phyloP scores from a whole-genome alignment of 2,329 filamentous ascomycete species.

The Colletotrichum sp. region DNA sequence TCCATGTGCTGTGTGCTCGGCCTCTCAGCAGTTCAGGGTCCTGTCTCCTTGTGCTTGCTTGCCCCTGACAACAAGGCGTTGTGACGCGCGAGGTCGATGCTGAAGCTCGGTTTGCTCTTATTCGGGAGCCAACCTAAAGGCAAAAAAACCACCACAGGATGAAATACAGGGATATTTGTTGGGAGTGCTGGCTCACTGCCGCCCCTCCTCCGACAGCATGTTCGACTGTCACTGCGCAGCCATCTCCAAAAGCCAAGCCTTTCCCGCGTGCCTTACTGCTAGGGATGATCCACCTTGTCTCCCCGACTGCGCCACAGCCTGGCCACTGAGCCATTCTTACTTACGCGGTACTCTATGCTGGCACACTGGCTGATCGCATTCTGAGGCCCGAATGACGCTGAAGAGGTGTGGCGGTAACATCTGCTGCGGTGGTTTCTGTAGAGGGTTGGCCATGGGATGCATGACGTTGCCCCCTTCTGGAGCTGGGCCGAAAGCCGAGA shows the following conservation, averaged over 20 bases:
- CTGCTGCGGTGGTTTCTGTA: neutral
- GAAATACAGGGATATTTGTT: neutral
- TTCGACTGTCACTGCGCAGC: neutral
- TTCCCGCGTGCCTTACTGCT: neutral
- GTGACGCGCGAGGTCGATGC: constrained; percentile 1
- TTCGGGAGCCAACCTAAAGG: neutral
- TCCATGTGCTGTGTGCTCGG: neutral
- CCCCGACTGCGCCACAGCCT: neutral
- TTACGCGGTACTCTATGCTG: neutral
- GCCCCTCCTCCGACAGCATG: neutral
- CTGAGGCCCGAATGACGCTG: neutral
- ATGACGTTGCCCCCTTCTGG: constrained; percentile 11
- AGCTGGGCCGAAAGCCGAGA: constrained; percentile 11
- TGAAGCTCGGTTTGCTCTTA: neutral
- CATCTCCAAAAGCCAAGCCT: neutral
- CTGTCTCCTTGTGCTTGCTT: neutral
- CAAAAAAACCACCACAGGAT: neutral
- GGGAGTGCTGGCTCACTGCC: neutral
- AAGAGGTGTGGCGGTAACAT: constrained; percentile 1
- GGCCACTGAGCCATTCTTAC: neutral
- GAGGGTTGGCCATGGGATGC: neutral
- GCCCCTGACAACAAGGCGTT: neutral
- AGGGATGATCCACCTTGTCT: neutral
- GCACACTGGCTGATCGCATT: neutral
- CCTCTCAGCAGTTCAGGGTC: constrained; percentile 5